Conservation (phyloP, 2,329 filamentous ascomycete genomes). For the Huntiella decipiens region DNA sequence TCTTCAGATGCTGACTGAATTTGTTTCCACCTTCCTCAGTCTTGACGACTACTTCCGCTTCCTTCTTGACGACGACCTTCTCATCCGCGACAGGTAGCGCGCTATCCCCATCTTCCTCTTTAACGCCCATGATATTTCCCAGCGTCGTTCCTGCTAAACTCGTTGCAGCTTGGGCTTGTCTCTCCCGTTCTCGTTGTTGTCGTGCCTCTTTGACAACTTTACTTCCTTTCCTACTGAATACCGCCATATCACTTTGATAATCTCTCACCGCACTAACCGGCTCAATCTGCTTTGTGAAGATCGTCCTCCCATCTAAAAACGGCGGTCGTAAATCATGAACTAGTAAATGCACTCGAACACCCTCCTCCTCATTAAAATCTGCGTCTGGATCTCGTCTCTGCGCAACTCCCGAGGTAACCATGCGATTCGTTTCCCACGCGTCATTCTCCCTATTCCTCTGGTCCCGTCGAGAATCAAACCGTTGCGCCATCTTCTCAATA, state of each 20-base stretch:
- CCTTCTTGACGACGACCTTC: slow-evolving; percentile 38
- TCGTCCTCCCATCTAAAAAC: slow-evolving; percentile 81
- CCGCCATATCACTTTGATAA: slow-evolving; percentile 94
- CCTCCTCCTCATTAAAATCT: slow-evolving; percentile 84
- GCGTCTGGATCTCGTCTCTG: slow-evolving; percentile 65
- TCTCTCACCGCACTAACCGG: slow-evolving; percentile 86
- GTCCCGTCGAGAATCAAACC: slow-evolving; percentile 47
- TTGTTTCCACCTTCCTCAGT: slow-evolving; percentile 35
- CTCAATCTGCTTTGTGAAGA: slow-evolving; percentile 94
- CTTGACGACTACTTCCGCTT: slow-evolving; percentile 12
- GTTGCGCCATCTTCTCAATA: slow-evolving; percentile 61
- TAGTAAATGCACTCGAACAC: slow-evolving; percentile 70
- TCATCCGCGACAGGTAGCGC: slow-evolving; percentile 60
- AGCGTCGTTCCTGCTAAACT: slow-evolving; percentile 80
- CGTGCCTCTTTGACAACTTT: slow-evolving; percentile 78
- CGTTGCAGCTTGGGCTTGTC: slow-evolving; percentile 87
- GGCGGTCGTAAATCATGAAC: slow-evolving; percentile 89
- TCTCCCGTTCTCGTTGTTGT: slow-evolving; percentile 81
- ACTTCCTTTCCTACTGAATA: slow-evolving; percentile 90
- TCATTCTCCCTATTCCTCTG: slow-evolving; percentile 90
- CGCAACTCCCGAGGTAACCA: slow-evolving; percentile 90
- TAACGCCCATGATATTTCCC: slow-evolving; percentile 89
- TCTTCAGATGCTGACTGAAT: slow-evolving; percentile 81
- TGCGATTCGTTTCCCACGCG: slow-evolving; percentile 96
- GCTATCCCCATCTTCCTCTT: slow-evolving; percentile 79